A percentile compares a stretch with the other conserved stretches of the same genome.
Conservation (phyloP, 73 alveolate genomes). For the Tetrahymena thermophila region DNA sequence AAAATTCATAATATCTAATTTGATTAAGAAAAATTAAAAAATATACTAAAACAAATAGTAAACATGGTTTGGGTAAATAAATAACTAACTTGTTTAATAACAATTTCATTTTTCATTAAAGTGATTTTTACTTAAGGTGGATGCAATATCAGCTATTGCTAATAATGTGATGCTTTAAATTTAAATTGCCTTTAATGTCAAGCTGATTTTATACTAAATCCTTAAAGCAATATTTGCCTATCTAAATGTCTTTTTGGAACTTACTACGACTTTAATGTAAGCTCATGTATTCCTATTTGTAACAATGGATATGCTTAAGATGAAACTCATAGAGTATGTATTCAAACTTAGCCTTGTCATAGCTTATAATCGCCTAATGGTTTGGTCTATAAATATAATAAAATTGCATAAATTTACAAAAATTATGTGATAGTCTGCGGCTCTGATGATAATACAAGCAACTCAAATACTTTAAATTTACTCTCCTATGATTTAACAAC, state of each 20-base stretch:
- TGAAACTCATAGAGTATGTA: not conserved
- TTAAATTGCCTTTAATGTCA: not conserved
- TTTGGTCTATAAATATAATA: not conserved
- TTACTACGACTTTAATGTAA: not conserved
- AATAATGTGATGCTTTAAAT: not conserved
- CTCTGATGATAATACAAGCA: not conserved
- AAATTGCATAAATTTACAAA: not conserved
- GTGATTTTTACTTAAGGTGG: not conserved
- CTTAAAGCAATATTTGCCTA: not conserved
- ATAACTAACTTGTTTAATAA: no score
- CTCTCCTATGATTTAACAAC: not conserved
- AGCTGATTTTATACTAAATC: no score
- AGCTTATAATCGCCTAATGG: not conserved
- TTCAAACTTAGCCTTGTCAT: not conserved
- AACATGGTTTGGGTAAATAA: no score
- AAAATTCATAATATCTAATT: no score
- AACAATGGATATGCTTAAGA: not conserved
- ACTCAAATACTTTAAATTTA: not conserved
- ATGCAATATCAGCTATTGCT: not conserved
- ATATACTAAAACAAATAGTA: no score
- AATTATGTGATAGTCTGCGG: not conserved
- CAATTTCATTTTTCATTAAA: no score
- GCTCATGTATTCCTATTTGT: not conserved
- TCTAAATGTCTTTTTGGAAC: not conserved
- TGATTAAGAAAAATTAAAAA: no score